These are phyloP conservation scores for Aspergillus panamensis DNA, from an alignment of 495 filamentous ascomycete genomes.

Conservation along the genomic window DNA sequence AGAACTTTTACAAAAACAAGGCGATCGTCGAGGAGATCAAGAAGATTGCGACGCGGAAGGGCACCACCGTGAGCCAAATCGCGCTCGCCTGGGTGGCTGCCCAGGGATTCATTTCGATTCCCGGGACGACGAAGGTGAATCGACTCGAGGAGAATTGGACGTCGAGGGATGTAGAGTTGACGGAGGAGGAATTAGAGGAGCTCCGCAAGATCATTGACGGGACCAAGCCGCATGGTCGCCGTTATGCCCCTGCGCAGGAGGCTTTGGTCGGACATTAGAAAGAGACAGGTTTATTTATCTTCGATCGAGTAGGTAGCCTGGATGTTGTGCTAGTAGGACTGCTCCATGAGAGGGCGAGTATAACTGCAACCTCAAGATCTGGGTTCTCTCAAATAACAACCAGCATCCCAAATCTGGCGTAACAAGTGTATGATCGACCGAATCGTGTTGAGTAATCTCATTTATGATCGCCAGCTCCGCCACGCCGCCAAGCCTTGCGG, in stretches of 20 bases:
- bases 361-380: no score
- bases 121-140: slow-evolving; percentile 44
- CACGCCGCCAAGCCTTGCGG: no score
- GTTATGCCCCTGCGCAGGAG: slow-evolving; percentile 32
- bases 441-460: no score
- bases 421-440: no score
- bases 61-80: slow-evolving; percentile 38
- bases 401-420: no score
- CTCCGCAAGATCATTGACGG: slow-evolving; percentile 40
- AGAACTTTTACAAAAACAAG: slow-evolving; percentile 49
- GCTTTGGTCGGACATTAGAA: slow-evolving; percentile 43
- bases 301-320: no score
- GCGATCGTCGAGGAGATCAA: slow-evolving; percentile 45
- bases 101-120: slow-evolving; percentile 47
- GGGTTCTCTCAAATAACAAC: no score
- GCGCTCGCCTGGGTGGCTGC: slow-evolving; percentile 47
- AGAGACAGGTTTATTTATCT: no score
- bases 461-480: no score
- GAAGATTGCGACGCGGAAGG: slow-evolving; percentile 37
- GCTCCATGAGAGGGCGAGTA: no score
- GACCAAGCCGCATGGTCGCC: slow-evolving; percentile 37
- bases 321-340: no score
- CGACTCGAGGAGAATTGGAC: slow-evolving; percentile 43
- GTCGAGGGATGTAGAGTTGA: slow-evolving; percentile 37
- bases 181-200: slow-evolving; percentile 33